These are phyloP conservation scores for Mikania micrantha DNA, from an alignment of 129 eudicot species.

Conservation along the genomic window DNA sequence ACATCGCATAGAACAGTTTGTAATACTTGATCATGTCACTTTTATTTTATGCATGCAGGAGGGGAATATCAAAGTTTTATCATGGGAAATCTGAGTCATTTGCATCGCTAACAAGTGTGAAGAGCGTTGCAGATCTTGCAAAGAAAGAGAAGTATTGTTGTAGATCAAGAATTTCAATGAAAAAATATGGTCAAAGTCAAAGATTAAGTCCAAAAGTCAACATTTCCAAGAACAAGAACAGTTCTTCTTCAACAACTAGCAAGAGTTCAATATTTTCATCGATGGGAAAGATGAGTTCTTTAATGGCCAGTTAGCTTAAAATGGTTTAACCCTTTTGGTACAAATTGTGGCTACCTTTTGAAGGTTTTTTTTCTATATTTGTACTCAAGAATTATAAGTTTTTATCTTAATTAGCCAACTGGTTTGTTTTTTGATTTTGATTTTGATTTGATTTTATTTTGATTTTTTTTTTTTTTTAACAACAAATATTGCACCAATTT, in stretches of 20 bases:
- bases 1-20: neutral
- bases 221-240: constrained; percentile 51
- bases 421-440: too few relatives aligned
- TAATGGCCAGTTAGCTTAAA: constrained; percentile 18
- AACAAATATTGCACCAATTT: too few relatives aligned
- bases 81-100: constrained; percentile 78
- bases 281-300: constrained; percentile 18
- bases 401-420: too few relatives aligned
- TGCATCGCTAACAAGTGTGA: constrained; percentile 53
- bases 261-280: constrained; percentile 24
- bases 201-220: constrained; percentile 46
- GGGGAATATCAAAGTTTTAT: constrained; percentile 64
- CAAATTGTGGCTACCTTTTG: neutral
- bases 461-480: too few relatives aligned
- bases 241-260: neutral
- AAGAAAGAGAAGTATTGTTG: constrained; percentile 17
- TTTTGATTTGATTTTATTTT: too few relatives aligned
- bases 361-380: neutral
- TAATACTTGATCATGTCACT: constrained; percentile 1
- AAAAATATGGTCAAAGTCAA: constrained; percentile 26
- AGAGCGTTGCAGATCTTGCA: constrained; percentile 46
- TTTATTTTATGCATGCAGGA: constrained; percentile 43
- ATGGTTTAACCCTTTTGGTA: neutral
- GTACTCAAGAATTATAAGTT: constrained; percentile 1
- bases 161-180: constrained; percentile 43